Conservation (phyloP, 306 rosid species). For the Pterocarpus santalinus region DNA sequence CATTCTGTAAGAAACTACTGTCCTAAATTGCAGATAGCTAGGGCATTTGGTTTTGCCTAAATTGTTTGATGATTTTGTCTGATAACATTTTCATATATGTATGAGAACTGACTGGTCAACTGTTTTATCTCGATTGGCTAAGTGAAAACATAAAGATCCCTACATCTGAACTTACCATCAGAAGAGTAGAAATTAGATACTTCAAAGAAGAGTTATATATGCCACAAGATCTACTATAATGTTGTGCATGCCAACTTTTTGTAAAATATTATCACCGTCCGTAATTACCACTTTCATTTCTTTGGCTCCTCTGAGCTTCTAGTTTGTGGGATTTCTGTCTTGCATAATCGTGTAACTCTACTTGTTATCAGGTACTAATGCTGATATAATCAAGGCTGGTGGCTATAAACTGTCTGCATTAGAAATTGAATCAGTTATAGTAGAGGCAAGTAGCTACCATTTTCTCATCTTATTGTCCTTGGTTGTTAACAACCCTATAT, state of each 20-base stretch:
- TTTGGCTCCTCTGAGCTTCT: background rate
- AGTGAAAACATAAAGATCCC: background rate
- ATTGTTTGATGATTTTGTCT: background rate
- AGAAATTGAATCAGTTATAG: conserved; percentile 89
- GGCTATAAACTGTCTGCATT: conserved; percentile 92
- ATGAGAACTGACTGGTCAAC: background rate
- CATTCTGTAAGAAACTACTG: background rate
- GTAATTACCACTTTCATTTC: background rate
- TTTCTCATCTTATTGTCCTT: conserved; percentile 19
- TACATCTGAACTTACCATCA: conserved; percentile 16
- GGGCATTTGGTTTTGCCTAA: conserved; percentile 14
- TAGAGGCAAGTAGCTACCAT: conserved; percentile 66
- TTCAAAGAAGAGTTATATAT: background rate
- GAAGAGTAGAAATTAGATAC: conserved; percentile 14
- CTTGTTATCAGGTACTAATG: conserved; percentile 76
- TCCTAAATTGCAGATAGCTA: conserved; percentile 14
- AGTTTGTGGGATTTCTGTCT: background rate
- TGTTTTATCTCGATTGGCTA: conserved; percentile 19
- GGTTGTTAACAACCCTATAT: background rate
- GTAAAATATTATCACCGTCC: background rate
- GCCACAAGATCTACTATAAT: background rate
- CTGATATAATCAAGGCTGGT: conserved; percentile 94
- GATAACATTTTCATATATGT: conserved; percentile 19
- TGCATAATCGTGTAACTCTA: conserved; percentile 3
- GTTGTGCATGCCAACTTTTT: conserved; percentile 2